Evolutionary conservation across 108 stramenopile genomes (phyloP).

Genomic region (Stephanodiscus triporus): DNA sequence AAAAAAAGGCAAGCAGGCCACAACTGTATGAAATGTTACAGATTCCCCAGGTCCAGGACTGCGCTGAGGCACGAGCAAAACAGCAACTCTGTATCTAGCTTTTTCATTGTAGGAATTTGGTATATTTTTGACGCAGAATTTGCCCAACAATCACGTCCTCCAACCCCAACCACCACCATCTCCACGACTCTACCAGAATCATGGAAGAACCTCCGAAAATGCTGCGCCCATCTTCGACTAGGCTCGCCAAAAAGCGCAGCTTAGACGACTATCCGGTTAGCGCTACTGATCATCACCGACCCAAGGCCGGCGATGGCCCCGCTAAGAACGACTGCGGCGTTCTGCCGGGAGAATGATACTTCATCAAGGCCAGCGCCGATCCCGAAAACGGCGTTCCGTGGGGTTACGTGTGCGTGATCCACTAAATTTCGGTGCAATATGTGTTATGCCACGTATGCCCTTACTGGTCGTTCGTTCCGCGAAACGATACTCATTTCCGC

Average conservation of each 20-base stretch:
- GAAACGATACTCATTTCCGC: too few relatives aligned
- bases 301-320: conserved; percentile 56
- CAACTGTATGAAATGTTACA: too few relatives aligned
- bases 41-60: too few relatives aligned
- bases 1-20: too few relatives aligned
- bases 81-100: too few relatives aligned
- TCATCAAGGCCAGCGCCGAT: conserved; percentile 66
- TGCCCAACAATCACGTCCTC: too few relatives aligned
- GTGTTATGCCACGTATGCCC: background rate
- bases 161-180: too few relatives aligned
- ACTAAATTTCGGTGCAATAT: conserved; percentile 22
- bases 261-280: background rate
- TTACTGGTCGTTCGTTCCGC: background rate
- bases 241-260: conserved; percentile 33
- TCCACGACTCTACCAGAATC: too few relatives aligned
- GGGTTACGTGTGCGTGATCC: conserved; percentile 86
- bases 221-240: conserved; percentile 28
- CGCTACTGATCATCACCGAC: conserved; percentile 46
- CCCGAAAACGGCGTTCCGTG: conserved; percentile 67
- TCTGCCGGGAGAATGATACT: conserved; percentile 88
- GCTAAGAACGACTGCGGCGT: conserved; percentile 77
- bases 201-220: too few relatives aligned
- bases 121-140: too few relatives aligned
- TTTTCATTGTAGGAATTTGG: too few relatives aligned
- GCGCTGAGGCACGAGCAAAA: too few relatives aligned